Percentiles rank a stretch among this genome's conserved stretches.
phyloP scores from a whole-genome alignment of 257 asterid species.

The Ophiorrhiza pumila region DNA sequence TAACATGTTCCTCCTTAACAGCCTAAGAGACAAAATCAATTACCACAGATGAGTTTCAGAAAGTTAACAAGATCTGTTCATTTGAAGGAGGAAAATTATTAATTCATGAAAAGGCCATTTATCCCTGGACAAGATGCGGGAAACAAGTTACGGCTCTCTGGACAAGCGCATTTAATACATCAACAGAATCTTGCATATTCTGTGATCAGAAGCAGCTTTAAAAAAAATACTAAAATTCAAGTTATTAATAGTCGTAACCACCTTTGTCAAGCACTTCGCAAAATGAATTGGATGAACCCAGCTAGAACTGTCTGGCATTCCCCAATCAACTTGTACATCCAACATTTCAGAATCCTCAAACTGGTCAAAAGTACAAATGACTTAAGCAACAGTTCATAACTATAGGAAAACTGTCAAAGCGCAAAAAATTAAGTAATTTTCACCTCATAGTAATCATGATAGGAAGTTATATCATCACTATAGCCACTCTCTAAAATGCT shows the following conservation, averaged over 20 bases:
- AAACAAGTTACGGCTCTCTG: not conserved
- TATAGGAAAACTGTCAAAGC: not conserved
- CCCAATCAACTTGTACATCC: slow-evolving; percentile 47
- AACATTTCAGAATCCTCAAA: slow-evolving; percentile 44
- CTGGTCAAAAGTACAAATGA: slow-evolving; percentile 30
- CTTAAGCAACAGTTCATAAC: slow-evolving; percentile 5
- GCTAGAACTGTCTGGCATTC: slow-evolving; percentile 48
- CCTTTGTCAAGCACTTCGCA: slow-evolving; percentile 76
- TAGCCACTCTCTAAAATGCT: slow-evolving; percentile 35
- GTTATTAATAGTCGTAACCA: slow-evolving; percentile 23
- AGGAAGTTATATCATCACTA: slow-evolving; percentile 39
- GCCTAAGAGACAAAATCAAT: slow-evolving; percentile 39
- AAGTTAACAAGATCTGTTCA: not conserved
- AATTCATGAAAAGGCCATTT: not conserved
- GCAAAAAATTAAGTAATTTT: slow-evolving; percentile 5
- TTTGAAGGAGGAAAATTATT: not conserved
- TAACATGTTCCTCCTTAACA: slow-evolving; percentile 44
- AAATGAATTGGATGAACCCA: slow-evolving; percentile 72
- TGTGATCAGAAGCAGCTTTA: slow-evolving; percentile 11
- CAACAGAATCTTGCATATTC: not conserved
- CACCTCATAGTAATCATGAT: slow-evolving; percentile 56
- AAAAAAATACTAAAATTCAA: slow-evolving; percentile 14
- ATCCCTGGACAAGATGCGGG: too few species aligned
- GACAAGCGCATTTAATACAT: not conserved
- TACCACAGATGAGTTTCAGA: not conserved